These are phyloP conservation scores for Solanum tarijense DNA, from an alignment of 257 asterid species.

Conservation along the genomic window DNA sequence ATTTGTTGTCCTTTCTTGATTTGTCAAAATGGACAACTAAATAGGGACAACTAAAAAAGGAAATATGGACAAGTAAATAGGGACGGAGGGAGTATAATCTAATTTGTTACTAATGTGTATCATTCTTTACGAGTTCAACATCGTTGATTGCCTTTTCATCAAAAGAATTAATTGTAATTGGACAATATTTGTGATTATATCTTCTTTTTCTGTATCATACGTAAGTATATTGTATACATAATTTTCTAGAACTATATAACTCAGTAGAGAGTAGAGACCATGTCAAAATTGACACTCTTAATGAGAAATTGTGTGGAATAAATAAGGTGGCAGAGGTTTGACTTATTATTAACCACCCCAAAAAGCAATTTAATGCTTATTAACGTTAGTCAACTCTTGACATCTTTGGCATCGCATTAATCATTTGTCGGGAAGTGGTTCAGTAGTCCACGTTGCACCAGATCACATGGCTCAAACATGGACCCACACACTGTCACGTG, in stretches of 20 bases:
- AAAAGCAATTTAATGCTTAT: not conserved
- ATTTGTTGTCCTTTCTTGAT: too few species aligned
- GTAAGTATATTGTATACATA: not conserved
- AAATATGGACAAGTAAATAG: too few species aligned
- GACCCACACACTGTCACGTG: not conserved
- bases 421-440: not conserved
- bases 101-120: not conserved
- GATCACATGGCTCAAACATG: not conserved
- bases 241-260: not conserved
- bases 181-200: not conserved
- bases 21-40: too few species aligned
- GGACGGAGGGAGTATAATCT: too few species aligned
- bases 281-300: not conserved
- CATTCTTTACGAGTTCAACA: not conserved
- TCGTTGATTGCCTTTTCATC: rapidly evolving
- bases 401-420: not conserved
- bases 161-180: rapidly evolving
- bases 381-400: not conserved
- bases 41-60: too few species aligned
- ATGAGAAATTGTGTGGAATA: not conserved
- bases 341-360: not conserved
- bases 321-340: not conserved
- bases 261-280: not conserved
- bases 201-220: not conserved
- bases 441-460: not conserved